Percentiles rank a stretch among this genome's conserved stretches.
Conservation (phyloP, 495 filamentous ascomycete species). For the Penicillium diatomitis region DNA sequence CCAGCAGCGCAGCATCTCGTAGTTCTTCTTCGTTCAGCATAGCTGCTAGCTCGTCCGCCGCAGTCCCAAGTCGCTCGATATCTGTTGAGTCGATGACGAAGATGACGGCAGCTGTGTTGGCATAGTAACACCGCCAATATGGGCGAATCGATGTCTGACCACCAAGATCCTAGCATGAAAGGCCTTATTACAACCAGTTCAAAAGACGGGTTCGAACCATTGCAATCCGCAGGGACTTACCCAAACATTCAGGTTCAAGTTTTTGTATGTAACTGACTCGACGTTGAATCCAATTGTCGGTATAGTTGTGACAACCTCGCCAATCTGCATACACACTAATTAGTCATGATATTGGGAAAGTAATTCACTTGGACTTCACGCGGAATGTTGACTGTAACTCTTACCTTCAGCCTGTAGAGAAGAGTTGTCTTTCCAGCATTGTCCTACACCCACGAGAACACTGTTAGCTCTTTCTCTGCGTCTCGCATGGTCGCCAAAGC, state of each 20-base stretch:
- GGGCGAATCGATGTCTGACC: constrained; percentile 95
- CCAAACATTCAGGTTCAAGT: constrained; percentile 98
- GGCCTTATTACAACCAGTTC: not conserved
- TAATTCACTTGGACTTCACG: not conserved
- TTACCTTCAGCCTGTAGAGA: constrained; percentile 89
- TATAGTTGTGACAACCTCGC: constrained; percentile 97
- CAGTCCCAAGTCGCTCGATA: constrained; percentile 86
- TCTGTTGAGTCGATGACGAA: constrained; percentile 98
- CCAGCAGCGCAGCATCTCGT: constrained; percentile 80
- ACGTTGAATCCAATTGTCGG: constrained; percentile 99
- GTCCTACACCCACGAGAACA: constrained; percentile 49
- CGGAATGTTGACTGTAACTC: constrained; percentile 2
- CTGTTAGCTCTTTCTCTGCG: constrained; percentile 10
- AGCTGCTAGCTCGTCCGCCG: constrained; percentile 81
- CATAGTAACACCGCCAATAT: constrained; percentile 99
- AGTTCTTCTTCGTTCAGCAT: constrained; percentile 98
- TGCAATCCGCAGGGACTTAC: constrained; percentile 33
- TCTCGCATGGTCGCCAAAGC: not conserved
- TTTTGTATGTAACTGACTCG: constrained; percentile 94
- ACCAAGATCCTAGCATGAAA: constrained; percentile 64
- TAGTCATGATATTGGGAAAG: constrained; percentile 5
- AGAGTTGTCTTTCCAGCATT: constrained; percentile 98
- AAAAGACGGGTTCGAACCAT: no score
- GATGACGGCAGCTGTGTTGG: constrained; percentile 97
- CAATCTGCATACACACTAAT: constrained; percentile 58